Base-by-base conservation (phyloP, 345 rosid genomes). In the Corchorus olitorius region DNA sequence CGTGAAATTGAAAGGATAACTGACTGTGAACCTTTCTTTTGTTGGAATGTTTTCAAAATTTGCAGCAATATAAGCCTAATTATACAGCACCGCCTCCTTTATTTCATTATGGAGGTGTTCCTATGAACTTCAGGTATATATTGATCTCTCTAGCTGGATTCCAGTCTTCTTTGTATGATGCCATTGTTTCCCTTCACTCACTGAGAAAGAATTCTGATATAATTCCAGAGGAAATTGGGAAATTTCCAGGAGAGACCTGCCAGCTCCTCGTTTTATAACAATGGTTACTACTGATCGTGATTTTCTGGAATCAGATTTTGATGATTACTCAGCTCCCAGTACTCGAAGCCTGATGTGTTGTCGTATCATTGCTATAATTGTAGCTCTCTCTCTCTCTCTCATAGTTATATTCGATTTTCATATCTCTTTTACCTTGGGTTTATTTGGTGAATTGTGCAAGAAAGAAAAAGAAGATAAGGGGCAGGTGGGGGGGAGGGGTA, bases 291-390 rank as follows among this genome's bases (percentile, higher is more conserved):
- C 74, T 46, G 84, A 84, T 70, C 77, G 60, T 19, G 90, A 89
- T 22, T 65, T 77, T 77, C 62, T 83, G 37, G 88, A 81, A 54
- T 66, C 84, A 1, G 87, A 76, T 70, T 83, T 89, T 37, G 94
- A 90, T 53, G 89, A 83, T 5, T 83, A 82, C 72, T 65, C 89
- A 6, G 64, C 80, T 71, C 83, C 88, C 69, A 80, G 84, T 77
- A 75, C 91, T 5, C 81, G 86, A 81, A 89, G 94, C 80, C 78
- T 93, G 74, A 72, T 91, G 35, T 93, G 92, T 84, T 91, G 93
- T 76, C 90, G 97, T 14, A 48, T 86, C 43, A 79, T 90, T 78
- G 93, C 97, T 68, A 83, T 91, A 43, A 86, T 86, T 41, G 97
- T 94, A 90, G 12, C 55, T 66, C 67, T 64, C 72, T 77, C 78